phyloP scores from a whole-genome alignment of 805 yeast species.

The Kazachstania viticola region DNA sequence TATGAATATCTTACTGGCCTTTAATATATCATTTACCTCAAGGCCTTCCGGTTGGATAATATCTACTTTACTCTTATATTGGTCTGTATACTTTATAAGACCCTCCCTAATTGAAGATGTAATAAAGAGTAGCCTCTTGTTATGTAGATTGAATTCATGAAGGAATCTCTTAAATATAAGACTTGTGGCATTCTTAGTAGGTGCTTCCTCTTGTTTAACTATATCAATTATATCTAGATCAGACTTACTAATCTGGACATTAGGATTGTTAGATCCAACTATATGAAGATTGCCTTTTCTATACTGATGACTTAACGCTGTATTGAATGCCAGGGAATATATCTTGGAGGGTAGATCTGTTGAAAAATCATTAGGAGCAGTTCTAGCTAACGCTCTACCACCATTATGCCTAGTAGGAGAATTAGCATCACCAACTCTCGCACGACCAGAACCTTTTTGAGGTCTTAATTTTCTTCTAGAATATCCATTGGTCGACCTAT shows the following conservation, averaged over 20 bases:
- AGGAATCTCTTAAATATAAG: conserved; percentile 34
- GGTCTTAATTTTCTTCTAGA: conserved; percentile 72
- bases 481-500: conserved; percentile 77
- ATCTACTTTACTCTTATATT: conserved; percentile 42
- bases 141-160: conserved; percentile 36
- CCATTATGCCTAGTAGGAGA: conserved; percentile 88
- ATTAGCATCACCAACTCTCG: conserved; percentile 92
- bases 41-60: conserved; percentile 66
- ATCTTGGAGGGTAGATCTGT: conserved; percentile 64
- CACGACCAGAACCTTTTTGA: conserved; percentile 91
- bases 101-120: conserved; percentile 50
- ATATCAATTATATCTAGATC: conserved; percentile 18
- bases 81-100: conserved; percentile 46
- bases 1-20: conserved; percentile 63
- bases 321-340: conserved; percentile 64
- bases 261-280: conserved; percentile 41
- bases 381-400: conserved; percentile 78
- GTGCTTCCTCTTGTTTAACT: background rate
- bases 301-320: conserved; percentile 75
- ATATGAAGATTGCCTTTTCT: conserved; percentile 61
- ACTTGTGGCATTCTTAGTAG: conserved; percentile 1
- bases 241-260: conserved; percentile 7
- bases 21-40: conserved; percentile 72
- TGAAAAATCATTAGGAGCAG: conserved; percentile 82
- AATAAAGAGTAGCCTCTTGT: conserved; percentile 50